Evolutionary conservation across 495 filamentous ascomycete species (phyloP), one percentile per base, ranked within the genome.

Genomic region (Neurospora terricola): DNA sequence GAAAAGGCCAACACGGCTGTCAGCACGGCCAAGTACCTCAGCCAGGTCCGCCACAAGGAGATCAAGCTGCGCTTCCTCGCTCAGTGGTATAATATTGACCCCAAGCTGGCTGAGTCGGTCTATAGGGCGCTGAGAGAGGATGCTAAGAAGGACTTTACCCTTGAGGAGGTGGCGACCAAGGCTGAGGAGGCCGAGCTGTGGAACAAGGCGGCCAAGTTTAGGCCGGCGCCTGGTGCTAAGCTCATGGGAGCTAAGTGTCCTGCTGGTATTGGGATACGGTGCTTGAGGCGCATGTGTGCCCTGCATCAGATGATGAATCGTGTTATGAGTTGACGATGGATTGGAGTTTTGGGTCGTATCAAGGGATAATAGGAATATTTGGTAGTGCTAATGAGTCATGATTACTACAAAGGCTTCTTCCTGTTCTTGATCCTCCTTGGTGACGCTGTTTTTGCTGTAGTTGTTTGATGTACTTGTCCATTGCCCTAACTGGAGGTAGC

Each of bases 21-120:
- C 10, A 88, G 89, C 71, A 88, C 86, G 0, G 84, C 82, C 3
- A 81, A 82, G 48, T 76, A 80, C 70, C 74, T 88, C 75, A 72
- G 77, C 43, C 54, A 79, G 23, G 83, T 84, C 69, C 79, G 79
- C 38, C 81, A 78, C 48, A 72, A 70, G 2, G 70, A 75, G 62
- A 78, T 79, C 21, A 75, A 78, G 77, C 78, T 77, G 62, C 1
- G 71, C 38, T 42, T 34, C 18, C 37, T 89, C 3, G 85, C 86
- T 2, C 88, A 90, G 78, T 78, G 84, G 34, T 85, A 86, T 75
- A 84, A 85, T 40, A 87, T 89, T 62, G 79, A 79, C 4, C 84
- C 83, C 0, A 81, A 83, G 69, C 88, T 86, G 74, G 80, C 86
- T 0, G 75, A 79, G 42, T 4, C 23, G 11, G 54, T 30, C 5